phyloP scores from a whole-genome alignment of 1,284 basidiomycete species.

The Pulveroboletus ridleyi region DNA sequence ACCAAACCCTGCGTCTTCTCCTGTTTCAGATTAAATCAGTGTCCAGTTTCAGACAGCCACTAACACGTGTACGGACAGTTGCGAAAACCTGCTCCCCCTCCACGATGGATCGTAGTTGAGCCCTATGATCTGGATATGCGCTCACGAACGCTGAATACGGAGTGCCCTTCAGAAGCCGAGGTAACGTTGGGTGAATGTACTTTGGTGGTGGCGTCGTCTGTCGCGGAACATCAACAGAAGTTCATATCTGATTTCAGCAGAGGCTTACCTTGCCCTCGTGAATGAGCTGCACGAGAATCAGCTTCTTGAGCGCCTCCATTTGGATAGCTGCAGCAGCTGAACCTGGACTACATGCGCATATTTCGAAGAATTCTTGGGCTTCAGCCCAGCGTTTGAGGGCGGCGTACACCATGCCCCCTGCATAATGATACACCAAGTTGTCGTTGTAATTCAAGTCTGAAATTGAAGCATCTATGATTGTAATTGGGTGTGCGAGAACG shows the following conservation, averaged over 20 bases:
- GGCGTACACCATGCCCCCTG: conserved; percentile 68
- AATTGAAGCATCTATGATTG: conserved; percentile 56
- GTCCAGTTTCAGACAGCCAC: conserved; percentile 3
- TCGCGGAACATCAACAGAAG: conserved; percentile 14
- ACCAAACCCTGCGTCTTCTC: conserved; percentile 79
- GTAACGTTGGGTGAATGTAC: conserved; percentile 64
- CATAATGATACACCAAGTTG: conserved; percentile 80
- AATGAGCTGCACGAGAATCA: conserved; percentile 78
- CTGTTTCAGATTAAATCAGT: conserved; percentile 42
- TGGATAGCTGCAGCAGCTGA: conserved; percentile 73
- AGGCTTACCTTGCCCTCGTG: conserved; percentile 69
- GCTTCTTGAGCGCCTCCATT: conserved; percentile 86
- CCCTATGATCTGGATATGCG: conserved; percentile 62
- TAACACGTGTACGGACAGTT: conserved; percentile 44
- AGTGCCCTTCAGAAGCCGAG: conserved; percentile 65
- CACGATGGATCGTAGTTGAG: conserved; percentile 48
- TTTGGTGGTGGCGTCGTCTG: conserved; percentile 68
- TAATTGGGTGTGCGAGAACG: conserved; percentile 62
- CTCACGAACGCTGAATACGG: conserved; percentile 67
- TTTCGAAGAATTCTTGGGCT: conserved; percentile 80
- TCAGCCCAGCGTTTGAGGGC: conserved; percentile 66
- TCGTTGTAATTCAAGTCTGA: conserved; percentile 75
- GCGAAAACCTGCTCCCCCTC: conserved; percentile 62
- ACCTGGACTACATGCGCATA: conserved; percentile 77
- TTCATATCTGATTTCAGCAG: neutral